phyloP scores from a whole-genome alignment of 164 flowering plant species.

The Stephania cephalantha region DNA sequence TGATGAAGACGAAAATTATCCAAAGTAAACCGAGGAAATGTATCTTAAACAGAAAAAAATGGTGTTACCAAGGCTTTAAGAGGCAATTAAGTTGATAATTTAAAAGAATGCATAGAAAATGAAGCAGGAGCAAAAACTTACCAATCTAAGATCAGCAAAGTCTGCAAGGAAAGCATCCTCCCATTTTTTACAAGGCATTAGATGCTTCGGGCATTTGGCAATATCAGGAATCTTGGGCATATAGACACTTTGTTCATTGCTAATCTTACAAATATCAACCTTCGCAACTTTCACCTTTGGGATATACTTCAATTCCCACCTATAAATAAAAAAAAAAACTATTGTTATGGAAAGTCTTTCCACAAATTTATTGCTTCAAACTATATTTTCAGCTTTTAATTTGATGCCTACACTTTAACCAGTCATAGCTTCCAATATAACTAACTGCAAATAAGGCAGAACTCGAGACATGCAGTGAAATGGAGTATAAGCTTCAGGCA shows the following conservation, averaged over 20 bases:
- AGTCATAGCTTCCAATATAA: neutral
- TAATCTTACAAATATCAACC: slow-evolving; percentile 39
- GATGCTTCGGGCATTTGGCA: slow-evolving; percentile 55
- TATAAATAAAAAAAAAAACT: slow-evolving; percentile 13
- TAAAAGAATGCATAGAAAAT: neutral
- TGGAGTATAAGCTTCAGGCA: too few relatives aligned
- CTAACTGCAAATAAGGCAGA: neutral
- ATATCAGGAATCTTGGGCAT: slow-evolving; percentile 91
- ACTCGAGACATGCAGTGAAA: neutral
- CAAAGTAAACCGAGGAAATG: too few relatives aligned
- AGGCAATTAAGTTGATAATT: neutral
- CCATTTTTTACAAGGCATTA: slow-evolving; percentile 74
- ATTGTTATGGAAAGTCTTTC: neutral
- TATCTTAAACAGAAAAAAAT: too few relatives aligned
- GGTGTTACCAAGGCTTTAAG: too few relatives aligned
- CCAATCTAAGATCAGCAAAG: slow-evolving; percentile 68
- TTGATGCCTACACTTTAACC: neutral
- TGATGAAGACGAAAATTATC: too few relatives aligned
- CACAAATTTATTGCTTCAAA: neutral
- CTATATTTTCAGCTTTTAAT: neutral
- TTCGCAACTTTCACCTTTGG: slow-evolving; percentile 80
- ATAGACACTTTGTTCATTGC: slow-evolving; percentile 64
- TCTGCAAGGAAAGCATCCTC: slow-evolving; percentile 70
- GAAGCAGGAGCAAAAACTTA: slow-evolving; percentile 17
- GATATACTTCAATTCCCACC: slow-evolving; percentile 84